Conservation (phyloP, 2,329 filamentous ascomycete species). For the Penicillium sp. region DNA sequence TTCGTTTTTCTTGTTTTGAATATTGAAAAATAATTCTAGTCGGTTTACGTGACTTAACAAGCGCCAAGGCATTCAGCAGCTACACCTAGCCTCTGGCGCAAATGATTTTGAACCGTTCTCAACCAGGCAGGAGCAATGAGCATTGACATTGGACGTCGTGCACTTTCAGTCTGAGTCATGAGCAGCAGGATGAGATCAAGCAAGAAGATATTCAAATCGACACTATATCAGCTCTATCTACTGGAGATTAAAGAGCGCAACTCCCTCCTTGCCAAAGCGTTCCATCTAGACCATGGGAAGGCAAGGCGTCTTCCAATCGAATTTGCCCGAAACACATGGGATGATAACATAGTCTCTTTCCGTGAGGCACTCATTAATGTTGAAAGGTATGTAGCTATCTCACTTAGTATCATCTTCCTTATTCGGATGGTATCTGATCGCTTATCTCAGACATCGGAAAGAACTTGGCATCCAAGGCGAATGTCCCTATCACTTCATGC, state of each 20-base stretch:
- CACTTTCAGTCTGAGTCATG: background rate
- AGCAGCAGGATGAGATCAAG: constrained; percentile 3
- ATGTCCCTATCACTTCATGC: constrained; percentile 22
- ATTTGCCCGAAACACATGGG: constrained; percentile 20
- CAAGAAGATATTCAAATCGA: constrained; percentile 19
- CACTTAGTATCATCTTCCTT: background rate
- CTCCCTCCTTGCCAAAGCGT: constrained; percentile 14
- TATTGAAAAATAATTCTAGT: too few relatives aligned
- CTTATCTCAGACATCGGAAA: constrained; percentile 18
- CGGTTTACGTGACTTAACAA: too few relatives aligned
- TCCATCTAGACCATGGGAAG: constrained; percentile 21
- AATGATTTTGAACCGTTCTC: background rate
- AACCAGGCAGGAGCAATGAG: background rate
- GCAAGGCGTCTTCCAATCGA: constrained; percentile 20
- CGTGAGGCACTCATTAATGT: constrained; percentile 24
- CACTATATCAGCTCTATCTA: constrained; percentile 22
- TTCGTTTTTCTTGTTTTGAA: too few relatives aligned
- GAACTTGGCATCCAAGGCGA: constrained; percentile 14
- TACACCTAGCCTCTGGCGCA: background rate
- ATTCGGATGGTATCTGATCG: background rate
- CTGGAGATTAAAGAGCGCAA: constrained; percentile 16
- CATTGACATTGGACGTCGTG: background rate
- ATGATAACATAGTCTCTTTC: constrained; percentile 23
- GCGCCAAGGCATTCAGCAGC: too few relatives aligned
- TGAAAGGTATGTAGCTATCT: constrained; percentile 17